These are phyloP conservation scores for Eucalyptus regnans DNA, from an alignment of 345 rosid species.

Conservation along the genomic window DNA sequence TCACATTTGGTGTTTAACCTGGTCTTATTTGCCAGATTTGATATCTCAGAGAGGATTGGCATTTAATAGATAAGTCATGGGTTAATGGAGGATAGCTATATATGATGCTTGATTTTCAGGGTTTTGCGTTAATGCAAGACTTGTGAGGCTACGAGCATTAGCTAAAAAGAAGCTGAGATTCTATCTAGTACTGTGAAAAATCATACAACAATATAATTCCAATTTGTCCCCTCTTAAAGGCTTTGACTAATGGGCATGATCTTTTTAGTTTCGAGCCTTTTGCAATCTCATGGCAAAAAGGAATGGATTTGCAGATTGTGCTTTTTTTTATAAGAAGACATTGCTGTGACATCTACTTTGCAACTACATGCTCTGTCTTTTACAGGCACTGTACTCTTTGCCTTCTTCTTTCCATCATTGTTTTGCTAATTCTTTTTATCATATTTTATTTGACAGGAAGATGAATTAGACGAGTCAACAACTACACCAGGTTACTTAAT, in stretches of 20 bases:
- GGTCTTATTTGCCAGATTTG: background rate
- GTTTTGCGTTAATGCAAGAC: background rate
- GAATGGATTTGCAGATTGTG: background rate
- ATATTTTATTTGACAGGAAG: constrained; percentile 38
- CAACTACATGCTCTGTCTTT: background rate
- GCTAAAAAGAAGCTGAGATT: background rate
- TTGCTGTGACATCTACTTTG: background rate
- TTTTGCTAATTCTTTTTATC: background rate
- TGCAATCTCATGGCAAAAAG: background rate
- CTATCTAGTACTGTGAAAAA: background rate
- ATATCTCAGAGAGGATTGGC: background rate
- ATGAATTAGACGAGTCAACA: constrained; percentile 54
- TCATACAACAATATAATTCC: background rate
- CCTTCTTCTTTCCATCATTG: background rate
- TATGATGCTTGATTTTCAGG: background rate
- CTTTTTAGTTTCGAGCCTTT: background rate
- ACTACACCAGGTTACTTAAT: constrained; percentile 45
- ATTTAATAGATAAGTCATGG: background rate
- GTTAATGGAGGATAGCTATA: background rate
- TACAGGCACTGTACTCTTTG: background rate
- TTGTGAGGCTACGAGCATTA: background rate
- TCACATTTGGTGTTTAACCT: background rate
- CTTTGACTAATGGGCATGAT: background rate
- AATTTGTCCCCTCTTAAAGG: background rate
- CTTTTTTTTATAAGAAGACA: background rate